These are phyloP conservation scores for Rhodotorula sp. DNA, from an alignment of 1,284 basidiomycete genomes.

Conservation along the genomic window DNA sequence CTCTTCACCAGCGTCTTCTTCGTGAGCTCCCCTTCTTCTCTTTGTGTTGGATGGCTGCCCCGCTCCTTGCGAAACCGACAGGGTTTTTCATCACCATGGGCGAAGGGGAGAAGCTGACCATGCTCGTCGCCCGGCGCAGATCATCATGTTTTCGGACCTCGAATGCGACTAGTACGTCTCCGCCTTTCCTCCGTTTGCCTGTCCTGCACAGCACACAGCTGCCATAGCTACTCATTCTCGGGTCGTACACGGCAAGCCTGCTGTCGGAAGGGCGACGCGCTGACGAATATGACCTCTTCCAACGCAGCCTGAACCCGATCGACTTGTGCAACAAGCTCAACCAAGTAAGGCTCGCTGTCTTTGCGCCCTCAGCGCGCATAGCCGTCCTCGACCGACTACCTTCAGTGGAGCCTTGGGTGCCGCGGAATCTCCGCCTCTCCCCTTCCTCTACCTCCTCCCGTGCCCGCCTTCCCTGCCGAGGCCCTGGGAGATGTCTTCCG, in stretches of 20 bases:
- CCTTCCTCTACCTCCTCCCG: background rate
- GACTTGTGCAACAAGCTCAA: constrained; percentile 99
- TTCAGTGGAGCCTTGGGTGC: no score
- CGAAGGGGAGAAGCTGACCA: background rate
- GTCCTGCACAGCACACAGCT: background rate
- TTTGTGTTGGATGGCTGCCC: no score
- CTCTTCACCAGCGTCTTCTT: constrained; percentile 98
- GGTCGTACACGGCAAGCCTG: background rate
- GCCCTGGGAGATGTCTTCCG: no score
- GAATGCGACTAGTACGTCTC: constrained; percentile 59
- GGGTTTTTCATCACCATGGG: background rate
- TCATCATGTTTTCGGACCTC: constrained; percentile 99
- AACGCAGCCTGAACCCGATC: constrained; percentile 96
- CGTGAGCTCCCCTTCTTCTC: constrained; percentile 56
- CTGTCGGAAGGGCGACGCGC: no score
- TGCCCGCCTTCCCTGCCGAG: background rate
- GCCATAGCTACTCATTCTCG: no score
- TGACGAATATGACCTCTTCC: constrained; percentile 33
- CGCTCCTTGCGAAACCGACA: background rate
- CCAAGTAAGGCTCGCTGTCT: constrained; percentile 59
- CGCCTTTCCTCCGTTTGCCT: background rate
- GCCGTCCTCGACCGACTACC: no score
- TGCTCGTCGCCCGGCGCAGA: constrained; percentile 56
- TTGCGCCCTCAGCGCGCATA: no score
- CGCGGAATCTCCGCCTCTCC: no score